Percentiles rank a stretch among this genome's conserved stretches.
Evolutionary conservation across 768 basidiomycete species (phyloP).

Genomic region (Podaxis pistillaris): DNA sequence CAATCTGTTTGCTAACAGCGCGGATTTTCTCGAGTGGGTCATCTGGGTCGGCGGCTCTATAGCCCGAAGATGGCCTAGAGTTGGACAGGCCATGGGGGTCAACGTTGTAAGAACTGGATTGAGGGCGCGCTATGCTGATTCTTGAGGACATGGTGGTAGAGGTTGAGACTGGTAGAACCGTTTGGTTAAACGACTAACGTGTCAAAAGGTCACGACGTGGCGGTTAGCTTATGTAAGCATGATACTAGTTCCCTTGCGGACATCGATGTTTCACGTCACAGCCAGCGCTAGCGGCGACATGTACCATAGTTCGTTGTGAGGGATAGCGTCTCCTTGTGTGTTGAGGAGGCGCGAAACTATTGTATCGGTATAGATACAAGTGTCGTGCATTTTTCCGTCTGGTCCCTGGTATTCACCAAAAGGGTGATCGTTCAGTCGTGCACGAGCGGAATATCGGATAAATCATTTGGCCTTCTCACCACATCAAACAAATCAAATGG

Average conservation of each 20-base stretch:
- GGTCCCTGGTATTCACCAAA: not conserved
- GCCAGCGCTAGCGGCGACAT: not conserved
- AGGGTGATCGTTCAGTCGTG: not conserved
- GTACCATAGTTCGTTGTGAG: slow-evolving; percentile 1
- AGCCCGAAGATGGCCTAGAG: slow-evolving; percentile 65
- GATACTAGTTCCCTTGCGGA: slow-evolving; percentile 1
- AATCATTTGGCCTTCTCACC: not conserved
- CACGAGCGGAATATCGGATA: not conserved
- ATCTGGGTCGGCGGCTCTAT: slow-evolving; percentile 78
- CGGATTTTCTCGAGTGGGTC: slow-evolving; percentile 80
- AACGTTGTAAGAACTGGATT: slow-evolving; percentile 52
- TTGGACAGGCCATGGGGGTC: slow-evolving; percentile 85
- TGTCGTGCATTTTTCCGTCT: not conserved
- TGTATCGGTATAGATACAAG: not conserved
- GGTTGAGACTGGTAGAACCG: slow-evolving; percentile 22
- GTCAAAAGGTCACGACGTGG: slow-evolving; percentile 50
- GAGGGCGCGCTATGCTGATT: slow-evolving; percentile 79
- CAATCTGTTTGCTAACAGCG: slow-evolving; percentile 68
- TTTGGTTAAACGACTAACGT: slow-evolving; percentile 31
- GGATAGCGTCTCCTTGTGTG: not conserved
- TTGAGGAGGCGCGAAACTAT: not conserved
- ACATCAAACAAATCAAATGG: not conserved
- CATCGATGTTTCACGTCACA: slow-evolving; percentile 2
- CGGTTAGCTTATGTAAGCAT: slow-evolving; percentile 35
- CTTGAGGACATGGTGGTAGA: slow-evolving; percentile 69